Conservation (phyloP, 345 rosid species). For the Moringa oleifera region DNA sequence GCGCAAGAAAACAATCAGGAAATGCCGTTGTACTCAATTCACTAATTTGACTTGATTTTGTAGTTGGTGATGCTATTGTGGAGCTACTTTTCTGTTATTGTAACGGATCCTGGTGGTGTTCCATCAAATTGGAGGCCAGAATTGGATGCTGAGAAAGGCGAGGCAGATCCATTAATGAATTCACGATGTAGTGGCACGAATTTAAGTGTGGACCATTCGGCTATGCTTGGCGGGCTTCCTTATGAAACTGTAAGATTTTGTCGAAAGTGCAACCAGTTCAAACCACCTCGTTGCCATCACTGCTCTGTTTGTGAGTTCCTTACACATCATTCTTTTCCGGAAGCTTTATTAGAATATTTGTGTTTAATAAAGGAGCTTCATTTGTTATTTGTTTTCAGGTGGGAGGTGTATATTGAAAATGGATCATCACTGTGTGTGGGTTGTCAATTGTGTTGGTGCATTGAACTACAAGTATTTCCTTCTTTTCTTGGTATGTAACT, state of each 20-base stretch:
- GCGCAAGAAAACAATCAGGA: background rate
- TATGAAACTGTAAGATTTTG: constrained; percentile 46
- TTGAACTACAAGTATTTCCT: constrained; percentile 80
- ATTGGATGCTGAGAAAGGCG: constrained; percentile 57
- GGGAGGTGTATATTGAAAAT: constrained; percentile 78
- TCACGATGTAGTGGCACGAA: constrained; percentile 12
- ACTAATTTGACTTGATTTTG: constrained; percentile 17
- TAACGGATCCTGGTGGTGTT: constrained; percentile 81
- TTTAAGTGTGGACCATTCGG: constrained; percentile 18
- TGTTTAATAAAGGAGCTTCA: constrained; percentile 12
- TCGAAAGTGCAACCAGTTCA: constrained; percentile 60
- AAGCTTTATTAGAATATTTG: background rate
- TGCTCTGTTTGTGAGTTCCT: constrained; percentile 74
- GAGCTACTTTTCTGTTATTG: constrained; percentile 71
- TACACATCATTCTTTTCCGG: background rate
- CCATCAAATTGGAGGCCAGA: constrained; percentile 62
- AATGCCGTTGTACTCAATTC: background rate
- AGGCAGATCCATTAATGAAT: constrained; percentile 27
- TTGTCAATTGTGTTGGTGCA: constrained; percentile 84
- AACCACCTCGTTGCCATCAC: constrained; percentile 77
- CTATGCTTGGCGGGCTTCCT: constrained; percentile 23
- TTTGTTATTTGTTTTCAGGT: constrained; percentile 45
- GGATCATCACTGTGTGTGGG: constrained; percentile 97
- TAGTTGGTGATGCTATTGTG: constrained; percentile 70
- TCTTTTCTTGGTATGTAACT: constrained; percentile 65